Conservation (phyloP, 352 stramenopile species). For the Globisporangium carolinianum region DNA sequence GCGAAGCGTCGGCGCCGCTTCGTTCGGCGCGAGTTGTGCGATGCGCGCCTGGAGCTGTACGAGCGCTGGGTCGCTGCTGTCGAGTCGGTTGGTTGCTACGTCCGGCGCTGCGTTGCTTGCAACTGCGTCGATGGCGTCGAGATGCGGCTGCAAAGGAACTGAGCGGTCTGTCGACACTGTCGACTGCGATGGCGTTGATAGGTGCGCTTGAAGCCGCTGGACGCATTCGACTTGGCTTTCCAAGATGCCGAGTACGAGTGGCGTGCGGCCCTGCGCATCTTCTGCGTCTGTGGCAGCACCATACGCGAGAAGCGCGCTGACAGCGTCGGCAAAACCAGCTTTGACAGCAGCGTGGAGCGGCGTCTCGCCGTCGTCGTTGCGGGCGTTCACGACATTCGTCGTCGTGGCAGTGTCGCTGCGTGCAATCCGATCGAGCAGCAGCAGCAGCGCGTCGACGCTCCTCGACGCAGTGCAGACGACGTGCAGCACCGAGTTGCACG, state of each 20-base stretch:
- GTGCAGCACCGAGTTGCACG: constrained; percentile 86
- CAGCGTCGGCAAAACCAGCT: constrained; percentile 30
- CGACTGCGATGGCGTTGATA: too few relatives aligned
- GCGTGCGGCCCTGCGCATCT: constrained; percentile 51
- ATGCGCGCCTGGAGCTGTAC: constrained; percentile 19
- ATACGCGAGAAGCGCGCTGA: constrained; percentile 30
- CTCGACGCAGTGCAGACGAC: constrained; percentile 61
- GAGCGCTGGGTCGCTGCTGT: background rate
- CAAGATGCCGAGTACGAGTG: constrained; percentile 61
- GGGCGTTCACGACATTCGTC: constrained; percentile 26
- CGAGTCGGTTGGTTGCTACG: too few relatives aligned
- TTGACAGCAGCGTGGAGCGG: constrained; percentile 83
- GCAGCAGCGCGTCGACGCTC: constrained; percentile 67
- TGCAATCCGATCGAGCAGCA: constrained; percentile 38
- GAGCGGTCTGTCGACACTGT: too few relatives aligned
- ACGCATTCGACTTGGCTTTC: constrained; percentile 64
- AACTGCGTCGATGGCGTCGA: background rate
- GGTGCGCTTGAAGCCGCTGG: constrained; percentile 30
- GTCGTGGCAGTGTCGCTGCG: constrained; percentile 16
- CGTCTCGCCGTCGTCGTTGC: constrained; percentile 86
- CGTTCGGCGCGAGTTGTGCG: constrained; percentile 4
- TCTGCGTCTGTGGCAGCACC: constrained; percentile 38
- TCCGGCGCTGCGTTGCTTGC: background rate
- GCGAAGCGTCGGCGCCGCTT: background rate
- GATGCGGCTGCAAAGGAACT: background rate